These are phyloP conservation scores for Botrytis fragariae DNA, from an alignment of 2,329 filamentous ascomycete species.

Conservation along the genomic window DNA sequence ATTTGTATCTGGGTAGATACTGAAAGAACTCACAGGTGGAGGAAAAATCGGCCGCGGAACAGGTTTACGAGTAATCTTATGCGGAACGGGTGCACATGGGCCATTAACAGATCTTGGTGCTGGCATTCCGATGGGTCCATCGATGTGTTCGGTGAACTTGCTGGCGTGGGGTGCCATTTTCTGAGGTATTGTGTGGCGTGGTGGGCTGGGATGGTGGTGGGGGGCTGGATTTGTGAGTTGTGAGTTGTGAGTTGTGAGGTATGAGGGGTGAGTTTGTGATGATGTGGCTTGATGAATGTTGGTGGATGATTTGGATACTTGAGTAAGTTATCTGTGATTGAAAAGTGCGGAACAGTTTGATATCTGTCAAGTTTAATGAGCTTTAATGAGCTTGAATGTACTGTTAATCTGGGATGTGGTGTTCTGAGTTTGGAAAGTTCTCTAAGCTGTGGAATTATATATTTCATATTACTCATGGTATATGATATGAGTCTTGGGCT, in stretches of 20 bases:
- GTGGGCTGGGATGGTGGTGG: no score
- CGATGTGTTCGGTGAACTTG: background rate
- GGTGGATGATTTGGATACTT: background rate
- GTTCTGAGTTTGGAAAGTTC: background rate
- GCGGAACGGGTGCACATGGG: no score
- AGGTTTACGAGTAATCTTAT: no score
- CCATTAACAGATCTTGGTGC: no score
- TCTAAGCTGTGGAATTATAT: background rate
- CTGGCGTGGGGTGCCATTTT: rapidly evolving
- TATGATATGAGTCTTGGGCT: background rate
- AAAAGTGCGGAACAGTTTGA: background rate
- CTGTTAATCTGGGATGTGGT: rapidly evolving
- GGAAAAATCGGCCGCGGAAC: no score
- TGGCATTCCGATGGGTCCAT: no score
- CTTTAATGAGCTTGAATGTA: background rate
- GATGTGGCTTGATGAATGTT: no score
- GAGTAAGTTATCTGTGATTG: background rate
- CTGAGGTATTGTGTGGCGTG: background rate
- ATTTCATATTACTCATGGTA: background rate
- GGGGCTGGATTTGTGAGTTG: no score
- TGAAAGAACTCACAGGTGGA: no score
- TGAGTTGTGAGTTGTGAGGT: background rate
- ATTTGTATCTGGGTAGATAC: no score
- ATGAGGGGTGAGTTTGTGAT: background rate
- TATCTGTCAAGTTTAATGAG: background rate